These are phyloP conservation scores for Crotalaria pallida DNA, from an alignment of 306 rosid species.

Conservation along the genomic window DNA sequence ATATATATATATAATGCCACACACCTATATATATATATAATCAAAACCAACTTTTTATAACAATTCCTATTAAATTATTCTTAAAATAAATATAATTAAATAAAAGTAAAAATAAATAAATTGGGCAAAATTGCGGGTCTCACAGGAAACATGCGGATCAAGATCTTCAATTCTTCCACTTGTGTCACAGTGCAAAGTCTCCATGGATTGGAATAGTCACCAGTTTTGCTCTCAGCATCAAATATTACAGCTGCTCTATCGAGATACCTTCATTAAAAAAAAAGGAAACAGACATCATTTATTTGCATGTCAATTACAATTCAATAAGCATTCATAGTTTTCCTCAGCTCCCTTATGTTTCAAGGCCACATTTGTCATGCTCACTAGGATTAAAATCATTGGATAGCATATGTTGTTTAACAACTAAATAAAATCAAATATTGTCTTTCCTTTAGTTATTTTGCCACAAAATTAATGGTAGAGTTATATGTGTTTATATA, in stretches of 20 bases:
- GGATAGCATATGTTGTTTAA: not conserved
- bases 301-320: too few species aligned
- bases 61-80: too few species aligned
- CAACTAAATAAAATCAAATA: not conserved
- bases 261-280: constrained; percentile 37
- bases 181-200: constrained; percentile 90
- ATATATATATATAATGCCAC: too few species aligned
- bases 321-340: not conserved
- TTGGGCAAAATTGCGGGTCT: too few species aligned
- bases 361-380: not conserved
- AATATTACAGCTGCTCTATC: constrained; percentile 43
- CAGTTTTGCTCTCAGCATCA: constrained; percentile 49
- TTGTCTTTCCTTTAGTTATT: not conserved
- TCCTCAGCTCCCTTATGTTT: not conserved
- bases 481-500: too few species aligned
- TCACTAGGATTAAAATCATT: not conserved
- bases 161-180: constrained; percentile 88
- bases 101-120: too few species aligned
- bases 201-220: constrained; percentile 71
- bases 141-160: constrained; percentile 97
- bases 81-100: too few species aligned
- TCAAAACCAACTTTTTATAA: too few species aligned
- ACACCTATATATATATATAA: too few species aligned
- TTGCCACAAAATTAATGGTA: not conserved
- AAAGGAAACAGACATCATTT: too few species aligned